Conservation (phyloP, 495 filamentous ascomycete species). For the Choiromyces venosus region DNA sequence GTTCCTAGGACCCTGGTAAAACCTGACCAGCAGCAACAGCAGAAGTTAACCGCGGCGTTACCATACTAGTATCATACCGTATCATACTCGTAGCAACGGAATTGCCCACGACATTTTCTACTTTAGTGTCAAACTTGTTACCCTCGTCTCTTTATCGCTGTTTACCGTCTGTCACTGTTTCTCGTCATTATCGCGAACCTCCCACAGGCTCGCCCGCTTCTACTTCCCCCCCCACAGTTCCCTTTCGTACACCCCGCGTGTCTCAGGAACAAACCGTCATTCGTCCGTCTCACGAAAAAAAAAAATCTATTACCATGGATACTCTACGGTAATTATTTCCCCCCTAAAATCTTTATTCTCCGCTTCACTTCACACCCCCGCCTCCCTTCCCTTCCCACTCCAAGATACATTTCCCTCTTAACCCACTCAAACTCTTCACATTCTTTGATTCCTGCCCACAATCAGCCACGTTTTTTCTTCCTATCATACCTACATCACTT, state of each 20-base stretch:
- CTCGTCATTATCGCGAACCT: constrained; percentile 23
- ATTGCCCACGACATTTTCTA: background rate
- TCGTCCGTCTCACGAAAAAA: constrained; percentile 7
- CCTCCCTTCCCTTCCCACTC: constrained; percentile 8
- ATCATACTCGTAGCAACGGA: background rate
- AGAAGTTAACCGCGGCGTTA: background rate
- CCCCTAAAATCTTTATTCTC: constrained; percentile 32
- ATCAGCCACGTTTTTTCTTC: background rate
- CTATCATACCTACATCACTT: constrained; percentile 12
- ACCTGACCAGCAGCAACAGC: background rate
- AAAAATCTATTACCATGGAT: constrained; percentile 18
- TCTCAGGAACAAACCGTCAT: constrained; percentile 16
- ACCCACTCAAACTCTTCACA: background rate
- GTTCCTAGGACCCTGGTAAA: background rate
- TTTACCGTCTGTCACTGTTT: constrained; percentile 24
- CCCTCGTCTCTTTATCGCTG: constrained; percentile 20
- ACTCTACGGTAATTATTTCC: constrained; percentile 10
- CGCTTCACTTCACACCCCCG: constrained; percentile 24
- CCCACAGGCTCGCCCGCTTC: background rate
- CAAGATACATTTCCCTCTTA: constrained; percentile 3
- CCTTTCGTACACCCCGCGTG: constrained; percentile 14
- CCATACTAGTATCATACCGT: background rate
- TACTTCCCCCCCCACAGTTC: background rate
- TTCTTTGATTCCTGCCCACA: background rate
- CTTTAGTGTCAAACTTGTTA: background rate